A percentile compares a stretch with the other conserved stretches of the same genome.
phyloP scores from a whole-genome alignment of 2,329 filamentous ascomycete genomes.

The Colletotrichum lentis region DNA sequence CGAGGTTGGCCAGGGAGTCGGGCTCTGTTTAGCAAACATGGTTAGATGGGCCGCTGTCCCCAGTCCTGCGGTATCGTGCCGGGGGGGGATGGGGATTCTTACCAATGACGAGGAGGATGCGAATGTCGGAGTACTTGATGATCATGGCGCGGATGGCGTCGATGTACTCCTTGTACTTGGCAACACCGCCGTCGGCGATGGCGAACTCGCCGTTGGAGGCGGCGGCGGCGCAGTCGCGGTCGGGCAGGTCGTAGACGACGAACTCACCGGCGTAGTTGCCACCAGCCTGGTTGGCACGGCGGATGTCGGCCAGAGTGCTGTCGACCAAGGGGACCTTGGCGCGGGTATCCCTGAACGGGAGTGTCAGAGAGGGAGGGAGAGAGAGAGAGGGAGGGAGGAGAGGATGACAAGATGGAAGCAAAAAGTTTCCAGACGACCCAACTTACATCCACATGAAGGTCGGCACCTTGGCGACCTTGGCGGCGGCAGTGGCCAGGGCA shows the following conservation, averaged over 20 bases:
- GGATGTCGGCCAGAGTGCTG: conserved; percentile 56
- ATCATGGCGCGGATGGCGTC: conserved; percentile 56
- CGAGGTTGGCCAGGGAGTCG: conserved; percentile 66
- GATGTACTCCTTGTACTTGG: conserved; percentile 65
- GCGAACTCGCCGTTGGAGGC: conserved; percentile 66
- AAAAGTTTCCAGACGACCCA: background rate
- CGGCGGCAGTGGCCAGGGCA: conserved; percentile 60
- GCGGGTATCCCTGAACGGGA: conserved; percentile 55
- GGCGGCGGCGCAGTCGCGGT: conserved; percentile 65
- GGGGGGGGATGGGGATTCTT: conserved; percentile 29
- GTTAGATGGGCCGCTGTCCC: conserved; percentile 35
- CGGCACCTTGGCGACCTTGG: conserved; percentile 60
- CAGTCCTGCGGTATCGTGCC: too few relatives aligned
- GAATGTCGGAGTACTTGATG: conserved; percentile 54
- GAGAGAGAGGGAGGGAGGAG: too few relatives aligned
- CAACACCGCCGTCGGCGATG: conserved; percentile 59
- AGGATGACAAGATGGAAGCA: background rate
- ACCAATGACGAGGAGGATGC: conserved; percentile 56
- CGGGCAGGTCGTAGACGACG: conserved; percentile 66
- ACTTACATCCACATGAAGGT: conserved; percentile 62
- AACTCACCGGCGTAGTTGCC: conserved; percentile 57
- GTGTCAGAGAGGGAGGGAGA: conserved; percentile 29
- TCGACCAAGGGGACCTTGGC: conserved; percentile 58
- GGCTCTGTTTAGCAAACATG: conserved; percentile 53
- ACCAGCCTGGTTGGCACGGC: conserved; percentile 48